phyloP scores from a whole-genome alignment of 208 protist genomes.

The Endotrypanum monterogeii region DNA sequence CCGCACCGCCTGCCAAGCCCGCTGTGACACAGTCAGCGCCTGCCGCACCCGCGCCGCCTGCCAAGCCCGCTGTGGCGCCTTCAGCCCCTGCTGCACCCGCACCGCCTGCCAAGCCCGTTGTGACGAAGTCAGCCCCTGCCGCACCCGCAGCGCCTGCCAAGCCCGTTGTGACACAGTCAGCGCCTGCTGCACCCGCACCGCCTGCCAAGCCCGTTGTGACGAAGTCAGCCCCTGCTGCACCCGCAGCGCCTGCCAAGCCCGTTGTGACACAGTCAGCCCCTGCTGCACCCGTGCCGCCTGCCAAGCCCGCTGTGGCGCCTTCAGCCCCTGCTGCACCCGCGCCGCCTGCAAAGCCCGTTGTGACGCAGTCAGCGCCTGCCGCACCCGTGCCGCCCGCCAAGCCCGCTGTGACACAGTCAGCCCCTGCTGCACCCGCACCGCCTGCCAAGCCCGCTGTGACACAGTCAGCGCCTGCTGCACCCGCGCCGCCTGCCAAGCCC shows the following conservation, averaged over 20 bases:
- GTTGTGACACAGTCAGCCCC: slow-evolving; percentile 4
- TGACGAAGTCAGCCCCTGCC: not conserved
- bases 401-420: slow-evolving; percentile 17
- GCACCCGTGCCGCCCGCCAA: slow-evolving; percentile 23
- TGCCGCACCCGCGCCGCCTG: not conserved
- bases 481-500: not conserved
- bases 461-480: slow-evolving; percentile 13
- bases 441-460: slow-evolving; percentile 11
- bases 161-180: too few species aligned
- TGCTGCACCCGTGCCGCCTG: slow-evolving; percentile 8
- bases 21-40: too few species aligned
- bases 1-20: too few species aligned
- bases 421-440: slow-evolving; percentile 8
- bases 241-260: too few species aligned
- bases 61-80: slow-evolving; percentile 3
- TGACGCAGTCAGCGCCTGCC: slow-evolving; percentile 12
- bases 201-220: not conserved
- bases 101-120: not conserved
- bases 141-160: too few species aligned
- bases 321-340: not conserved
- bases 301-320: slow-evolving; percentile 1
- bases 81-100: slow-evolving; percentile 4
- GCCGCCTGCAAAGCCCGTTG: too few species aligned
- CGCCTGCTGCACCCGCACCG: slow-evolving; percentile 11
- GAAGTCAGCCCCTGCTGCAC: slow-evolving; percentile 8